These are phyloP conservation scores for Cenococcum geophilum DNA, from an alignment of 495 filamentous ascomycete genomes.

Conservation along the genomic window DNA sequence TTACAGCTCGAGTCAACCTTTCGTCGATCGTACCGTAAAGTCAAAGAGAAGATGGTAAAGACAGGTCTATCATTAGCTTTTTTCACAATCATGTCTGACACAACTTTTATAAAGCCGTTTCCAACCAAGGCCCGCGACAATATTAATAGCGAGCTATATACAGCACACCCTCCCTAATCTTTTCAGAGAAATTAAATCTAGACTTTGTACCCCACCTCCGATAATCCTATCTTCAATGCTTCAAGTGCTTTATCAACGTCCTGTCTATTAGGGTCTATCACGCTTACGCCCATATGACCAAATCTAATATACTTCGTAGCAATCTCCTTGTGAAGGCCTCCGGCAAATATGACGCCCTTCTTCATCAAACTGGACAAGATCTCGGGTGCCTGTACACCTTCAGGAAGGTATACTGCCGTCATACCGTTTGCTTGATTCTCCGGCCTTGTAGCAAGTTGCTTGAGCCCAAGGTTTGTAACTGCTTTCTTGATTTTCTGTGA, in stretches of 20 bases:
- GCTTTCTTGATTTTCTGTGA: constrained; percentile 80
- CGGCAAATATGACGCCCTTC: constrained; percentile 90
- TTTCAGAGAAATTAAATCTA: not conserved
- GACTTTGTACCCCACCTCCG: constrained; percentile 55
- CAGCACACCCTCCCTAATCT: too few species aligned
- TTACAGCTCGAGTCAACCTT: too few species aligned
- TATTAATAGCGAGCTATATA: too few species aligned
- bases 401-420: constrained; percentile 94
- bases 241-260: constrained; percentile 79
- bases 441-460: constrained; percentile 74
- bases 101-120: too few species aligned
- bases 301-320: constrained; percentile 66
- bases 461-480: constrained; percentile 70
- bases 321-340: constrained; percentile 85
- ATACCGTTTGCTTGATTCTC: constrained; percentile 94
- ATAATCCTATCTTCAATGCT: constrained; percentile 65
- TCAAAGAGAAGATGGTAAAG: too few species aligned
- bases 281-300: constrained; percentile 95
- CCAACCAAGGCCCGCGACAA: too few species aligned
- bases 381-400: constrained; percentile 69
- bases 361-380: constrained; percentile 80
- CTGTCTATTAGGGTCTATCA: constrained; percentile 55
- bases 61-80: too few species aligned
- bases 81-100: too few species aligned
- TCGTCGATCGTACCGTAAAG: too few species aligned